phyloP scores from a whole-genome alignment of 805 yeast species.

The Pichia ethanolica region DNA sequence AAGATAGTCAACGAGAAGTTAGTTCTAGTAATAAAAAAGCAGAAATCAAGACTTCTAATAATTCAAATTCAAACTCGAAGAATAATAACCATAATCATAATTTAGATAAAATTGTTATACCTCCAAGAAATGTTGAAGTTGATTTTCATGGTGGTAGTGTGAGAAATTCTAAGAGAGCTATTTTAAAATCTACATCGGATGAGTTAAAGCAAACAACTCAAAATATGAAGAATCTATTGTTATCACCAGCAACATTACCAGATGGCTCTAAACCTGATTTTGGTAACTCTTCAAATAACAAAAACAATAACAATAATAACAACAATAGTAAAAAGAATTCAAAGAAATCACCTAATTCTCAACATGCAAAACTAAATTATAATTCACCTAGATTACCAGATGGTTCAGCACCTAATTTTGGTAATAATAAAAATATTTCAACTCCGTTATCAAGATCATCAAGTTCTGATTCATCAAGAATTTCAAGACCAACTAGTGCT shows the following conservation, averaged over 20 bases:
- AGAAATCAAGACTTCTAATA: too few relatives aligned
- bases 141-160: background rate
- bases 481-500: conserved; percentile 9
- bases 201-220: conserved; percentile 17
- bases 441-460: conserved; percentile 13
- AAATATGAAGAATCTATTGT: conserved; percentile 14
- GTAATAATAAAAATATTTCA: conserved; percentile 3
- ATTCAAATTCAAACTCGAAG: too few relatives aligned
- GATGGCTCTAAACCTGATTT: conserved; percentile 14
- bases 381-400: conserved; percentile 10
- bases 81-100: conserved; percentile 18
- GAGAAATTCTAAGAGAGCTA: background rate
- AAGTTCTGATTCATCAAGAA: background rate
- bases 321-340: conserved; percentile 8
- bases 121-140: conserved; percentile 25
- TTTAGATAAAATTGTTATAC: conserved; percentile 21
- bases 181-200: conserved; percentile 16
- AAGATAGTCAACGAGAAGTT: too few relatives aligned
- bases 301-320: conserved; percentile 7
- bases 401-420: conserved; percentile 13
- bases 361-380: background rate
- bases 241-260: conserved; percentile 15
- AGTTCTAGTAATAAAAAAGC: too few relatives aligned
- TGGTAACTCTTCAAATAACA: background rate
- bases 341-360: background rate